Conservation (phyloP, 2,329 filamentous ascomycete species). For the Botryotinia narcissicola region DNA sequence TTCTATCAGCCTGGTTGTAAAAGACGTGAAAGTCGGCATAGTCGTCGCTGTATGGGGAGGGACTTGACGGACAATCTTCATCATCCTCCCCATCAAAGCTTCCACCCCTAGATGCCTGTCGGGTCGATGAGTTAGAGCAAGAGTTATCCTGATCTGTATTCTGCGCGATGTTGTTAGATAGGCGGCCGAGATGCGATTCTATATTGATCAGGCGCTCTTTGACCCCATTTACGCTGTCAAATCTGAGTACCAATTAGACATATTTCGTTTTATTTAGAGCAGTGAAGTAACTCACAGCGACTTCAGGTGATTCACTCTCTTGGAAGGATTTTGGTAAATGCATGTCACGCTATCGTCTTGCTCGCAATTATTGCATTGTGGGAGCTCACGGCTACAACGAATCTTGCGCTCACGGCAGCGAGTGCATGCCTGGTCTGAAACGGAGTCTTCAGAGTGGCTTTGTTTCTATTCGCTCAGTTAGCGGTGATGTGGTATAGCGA, state of each 20-base stretch:
- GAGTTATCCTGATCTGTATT: background rate
- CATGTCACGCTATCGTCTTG: constrained; percentile 21
- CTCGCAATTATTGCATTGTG: constrained; percentile 19
- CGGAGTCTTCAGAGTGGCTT: background rate
- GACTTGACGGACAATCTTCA: background rate
- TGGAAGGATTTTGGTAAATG: constrained; percentile 20
- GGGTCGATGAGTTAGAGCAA: background rate
- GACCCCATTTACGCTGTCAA: constrained; percentile 17
- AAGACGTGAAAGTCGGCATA: background rate
- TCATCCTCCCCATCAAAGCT: background rate
- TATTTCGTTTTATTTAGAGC: background rate
- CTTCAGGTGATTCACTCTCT: constrained; percentile 21
- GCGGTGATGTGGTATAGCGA: background rate
- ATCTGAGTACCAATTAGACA: background rate
- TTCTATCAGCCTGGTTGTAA: background rate
- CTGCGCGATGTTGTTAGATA: background rate
- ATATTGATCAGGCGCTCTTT: constrained; percentile 14
- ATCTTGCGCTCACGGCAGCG: constrained; percentile 20
- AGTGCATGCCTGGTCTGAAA: constrained; percentile 12
- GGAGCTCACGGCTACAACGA: constrained; percentile 13
- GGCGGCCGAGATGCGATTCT: constrained; percentile 19
- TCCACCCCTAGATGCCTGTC: background rate
- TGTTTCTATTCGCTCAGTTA: background rate
- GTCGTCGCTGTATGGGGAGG: background rate
- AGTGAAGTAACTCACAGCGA: constrained; percentile 10